Base-by-base conservation (phyloP, 306 rosid species). In the Prunus dulcis region DNA sequence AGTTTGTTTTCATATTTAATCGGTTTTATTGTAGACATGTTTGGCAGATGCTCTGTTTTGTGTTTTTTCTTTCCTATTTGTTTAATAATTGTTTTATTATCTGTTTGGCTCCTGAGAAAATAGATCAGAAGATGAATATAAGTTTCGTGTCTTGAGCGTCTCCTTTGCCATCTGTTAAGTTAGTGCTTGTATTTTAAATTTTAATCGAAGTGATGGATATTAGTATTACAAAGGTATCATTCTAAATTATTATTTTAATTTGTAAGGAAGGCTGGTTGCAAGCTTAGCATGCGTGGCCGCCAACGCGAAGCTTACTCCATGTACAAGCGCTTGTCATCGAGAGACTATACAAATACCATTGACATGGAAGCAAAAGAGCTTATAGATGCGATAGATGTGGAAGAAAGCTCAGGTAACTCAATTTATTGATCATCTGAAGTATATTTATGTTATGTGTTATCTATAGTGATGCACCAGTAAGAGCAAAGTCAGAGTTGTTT, bases 311-410 rank as follows among this genome's bases (percentile, higher is more conserved):
- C 69, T 82, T 88, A 84, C 61, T 84, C 87, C 1, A 88, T 87
- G 86, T 95, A 90, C 88, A 95, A 95, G 76, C 97, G 98, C n/a
- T 64, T 81, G 56, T 82, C 96, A 10, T 77, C 88, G 6, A 92
- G 87, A 80, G 97, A 92, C 69, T 17, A 69, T 77, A 19, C 86
- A 45, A 78, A 52, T 83, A 70, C 83, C 76, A 58, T 47, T 64
- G 81, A 81, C 15, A 17, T 71, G 78, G 81, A 81, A 45, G 71
- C 90, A 0, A 92, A 84, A 79, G 97, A 90, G 65, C 17, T 75
- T 69, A 20, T 90, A 61, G 80, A 61, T 87, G 34, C 80, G 64
- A 69, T 82, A 50, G 93, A 88, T 13, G 9, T 88, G 90, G 97
- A 88, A 73, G 97, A 85, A 63, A 90, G 84, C 84, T 81, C 86